Percentiles rank a stretch among this genome's conserved stretches.
Evolutionary conservation across 2,329 filamentous ascomycete species (phyloP).

Genomic region (Daldinia sp.): DNA sequence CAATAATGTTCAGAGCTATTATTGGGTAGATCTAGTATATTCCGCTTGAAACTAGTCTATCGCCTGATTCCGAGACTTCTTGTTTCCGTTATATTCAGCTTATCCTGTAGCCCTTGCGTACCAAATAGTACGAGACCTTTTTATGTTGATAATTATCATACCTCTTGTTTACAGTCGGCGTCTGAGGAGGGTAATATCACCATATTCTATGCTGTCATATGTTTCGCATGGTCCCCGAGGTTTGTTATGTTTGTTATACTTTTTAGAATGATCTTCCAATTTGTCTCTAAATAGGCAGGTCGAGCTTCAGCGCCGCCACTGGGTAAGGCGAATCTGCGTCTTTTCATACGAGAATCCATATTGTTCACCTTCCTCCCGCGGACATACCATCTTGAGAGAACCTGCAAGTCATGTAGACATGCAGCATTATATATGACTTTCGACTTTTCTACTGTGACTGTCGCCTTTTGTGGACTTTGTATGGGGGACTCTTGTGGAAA

Average conservation of each 20-base stretch:
- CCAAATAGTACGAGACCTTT: constrained; percentile 5
- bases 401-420: constrained; percentile 36
- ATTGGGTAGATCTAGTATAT: constrained; percentile 7
- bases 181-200: constrained; percentile 12
- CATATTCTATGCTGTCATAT: constrained; percentile 35
- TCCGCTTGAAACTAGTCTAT: background rate
- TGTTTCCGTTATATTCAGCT: constrained; percentile 14
- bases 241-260: constrained; percentile 20
- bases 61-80: constrained; percentile 7
- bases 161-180: constrained; percentile 8
- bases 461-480: constrained; percentile 7
- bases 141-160: constrained; percentile 11
- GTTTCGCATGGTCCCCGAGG: constrained; percentile 13
- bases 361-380: constrained; percentile 24
- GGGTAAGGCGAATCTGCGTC: constrained; percentile 23
- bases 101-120: background rate
- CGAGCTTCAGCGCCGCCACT: constrained; percentile 16
- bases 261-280: constrained; percentile 26
- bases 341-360: constrained; percentile 24
- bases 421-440: constrained; percentile 19
- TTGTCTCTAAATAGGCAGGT: constrained; percentile 40
- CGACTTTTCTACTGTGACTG: background rate
- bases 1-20: background rate
- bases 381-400: constrained; percentile 20
- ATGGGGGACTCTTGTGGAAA: constrained; percentile 2